Base-by-base conservation (phyloP, 192 early-diverging fungal genomes). In the Funneliformis geosporum region DNA sequence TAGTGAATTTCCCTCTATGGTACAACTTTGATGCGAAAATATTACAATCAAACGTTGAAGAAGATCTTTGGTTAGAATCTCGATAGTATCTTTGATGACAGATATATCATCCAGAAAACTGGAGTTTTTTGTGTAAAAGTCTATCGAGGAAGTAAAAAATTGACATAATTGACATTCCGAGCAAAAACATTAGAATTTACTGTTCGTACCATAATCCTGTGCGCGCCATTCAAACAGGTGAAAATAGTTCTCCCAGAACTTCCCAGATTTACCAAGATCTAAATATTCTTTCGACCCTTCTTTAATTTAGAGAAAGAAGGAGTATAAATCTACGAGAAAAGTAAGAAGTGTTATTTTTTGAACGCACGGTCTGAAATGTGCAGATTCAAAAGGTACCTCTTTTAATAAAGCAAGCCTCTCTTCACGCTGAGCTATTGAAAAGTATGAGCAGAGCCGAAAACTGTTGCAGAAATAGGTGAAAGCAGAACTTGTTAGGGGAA, bases 1-100 rank as follows among this genome's bases (percentile, higher is more conserved):
- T 77, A 77, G 12, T 64, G 62, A 66, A 46, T 77, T 77, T 33
- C 62, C 27, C 23, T 77, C 75, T 4, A 77, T 77, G 21, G 0
- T 23, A 25, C 75, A 77, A 77, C 75, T 77, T 77, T 66, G 62
- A 50, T 77, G 75, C 60, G 62, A 77, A 77, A 77, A 77, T 66
- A n/a, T 66, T 27, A 77, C 75, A 66, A 40, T 77, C 75, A 77
- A 66, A 77, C 38, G 62, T 76, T 65, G 60, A 38, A 76, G 1
- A 76, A 76, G 16, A 33, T 76, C 75, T 46, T 62, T 33, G 66
- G 42, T 38, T 11, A n/a, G 25, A 65, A 66, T 62, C 12, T 77
- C 3, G 61, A 47, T 65, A n/a, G 21, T 66, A 65, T 47, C 42
- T 77, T 77, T 77, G 43, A 77, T 62, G 10, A 21, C 7, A 66